Percentiles rank a stretch among this genome's conserved stretches.
phyloP scores from a whole-genome alignment of 1,139 yeast species.

The Kodamaea arcana region DNA sequence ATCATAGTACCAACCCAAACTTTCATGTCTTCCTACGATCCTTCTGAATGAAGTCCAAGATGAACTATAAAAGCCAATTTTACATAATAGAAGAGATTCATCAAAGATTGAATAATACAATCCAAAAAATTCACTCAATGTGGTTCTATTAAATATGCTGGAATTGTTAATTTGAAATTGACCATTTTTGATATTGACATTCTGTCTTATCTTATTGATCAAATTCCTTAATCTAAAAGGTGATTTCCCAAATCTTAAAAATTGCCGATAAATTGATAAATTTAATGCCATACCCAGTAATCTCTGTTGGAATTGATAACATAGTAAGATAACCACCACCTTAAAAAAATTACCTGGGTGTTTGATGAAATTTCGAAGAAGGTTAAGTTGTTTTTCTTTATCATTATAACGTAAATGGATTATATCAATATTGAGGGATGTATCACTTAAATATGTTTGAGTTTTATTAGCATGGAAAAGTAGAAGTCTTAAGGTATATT shows the following conservation, averaged over 20 bases:
- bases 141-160: conserved; percentile 11
- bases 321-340: conserved; percentile 29
- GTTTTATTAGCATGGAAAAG: conserved; percentile 45
- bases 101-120: conserved; percentile 22
- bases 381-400: conserved; percentile 29
- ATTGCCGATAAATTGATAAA: conserved; percentile 60
- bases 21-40: conserved; percentile 20
- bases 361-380: conserved; percentile 34
- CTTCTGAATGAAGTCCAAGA: conserved; percentile 8
- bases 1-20: conserved; percentile 26
- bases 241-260: conserved; percentile 67
- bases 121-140: conserved; percentile 18
- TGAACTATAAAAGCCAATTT: conserved; percentile 17
- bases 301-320: conserved; percentile 34
- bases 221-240: conserved; percentile 51
- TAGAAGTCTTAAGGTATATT: conserved; percentile 53
- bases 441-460: conserved; percentile 35
- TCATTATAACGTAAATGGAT: conserved; percentile 33
- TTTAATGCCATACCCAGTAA: conserved; percentile 46
- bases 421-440: conserved; percentile 24
- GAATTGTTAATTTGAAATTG: conserved; percentile 10
- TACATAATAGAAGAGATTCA: conserved; percentile 20
- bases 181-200: conserved; percentile 9
- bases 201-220: conserved; percentile 16
- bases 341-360: conserved; percentile 42